phyloP scores from a whole-genome alignment of 2,329 filamentous ascomycete species.

The Botrytis medusae region DNA sequence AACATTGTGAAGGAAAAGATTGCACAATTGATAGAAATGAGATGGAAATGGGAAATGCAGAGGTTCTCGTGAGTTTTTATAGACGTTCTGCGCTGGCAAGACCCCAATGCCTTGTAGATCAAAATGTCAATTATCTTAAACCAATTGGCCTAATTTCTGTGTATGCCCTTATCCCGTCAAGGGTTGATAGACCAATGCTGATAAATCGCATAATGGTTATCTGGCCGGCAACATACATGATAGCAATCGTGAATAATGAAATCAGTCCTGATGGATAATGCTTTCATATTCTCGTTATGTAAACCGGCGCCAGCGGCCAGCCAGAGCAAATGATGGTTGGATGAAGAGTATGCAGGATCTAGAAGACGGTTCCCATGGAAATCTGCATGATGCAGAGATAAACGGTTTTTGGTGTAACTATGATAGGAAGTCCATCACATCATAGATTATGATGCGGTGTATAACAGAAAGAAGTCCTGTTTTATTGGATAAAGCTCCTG shows the following conservation, averaged over 20 bases:
- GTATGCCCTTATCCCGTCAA: conserved; percentile 15
- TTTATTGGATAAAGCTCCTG: not conserved
- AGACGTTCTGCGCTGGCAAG: not conserved
- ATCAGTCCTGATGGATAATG: conserved; percentile 3
- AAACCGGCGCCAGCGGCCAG: not conserved
- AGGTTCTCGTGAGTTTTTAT: conserved; percentile 10
- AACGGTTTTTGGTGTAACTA: conserved; percentile 6
- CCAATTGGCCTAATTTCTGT: not conserved
- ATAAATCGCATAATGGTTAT: conserved; percentile 4
- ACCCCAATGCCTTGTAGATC: conserved; percentile 13
- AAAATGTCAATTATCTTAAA: not conserved
- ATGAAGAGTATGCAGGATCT: not conserved
- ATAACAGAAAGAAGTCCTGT: not conserved
- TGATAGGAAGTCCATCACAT: conserved; percentile 11
- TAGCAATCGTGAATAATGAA: conserved; percentile 17
- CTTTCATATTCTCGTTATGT: conserved; percentile 11
- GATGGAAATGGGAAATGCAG: not conserved
- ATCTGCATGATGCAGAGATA: conserved; percentile 16
- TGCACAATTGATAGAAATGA: conserved; percentile 10
- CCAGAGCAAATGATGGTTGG: conserved; percentile 8
- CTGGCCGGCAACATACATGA: conserved; percentile 5
- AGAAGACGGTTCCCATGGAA: not conserved
- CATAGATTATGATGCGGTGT: not conserved
- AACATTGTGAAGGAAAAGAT: conserved; percentile 32
- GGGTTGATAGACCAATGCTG: not conserved